A percentile compares a stretch with the other conserved stretches of the same genome.
These are phyloP conservation scores for Boletus reticulatus DNA, from an alignment of 768 basidiomycete species.

Conservation along the genomic window DNA sequence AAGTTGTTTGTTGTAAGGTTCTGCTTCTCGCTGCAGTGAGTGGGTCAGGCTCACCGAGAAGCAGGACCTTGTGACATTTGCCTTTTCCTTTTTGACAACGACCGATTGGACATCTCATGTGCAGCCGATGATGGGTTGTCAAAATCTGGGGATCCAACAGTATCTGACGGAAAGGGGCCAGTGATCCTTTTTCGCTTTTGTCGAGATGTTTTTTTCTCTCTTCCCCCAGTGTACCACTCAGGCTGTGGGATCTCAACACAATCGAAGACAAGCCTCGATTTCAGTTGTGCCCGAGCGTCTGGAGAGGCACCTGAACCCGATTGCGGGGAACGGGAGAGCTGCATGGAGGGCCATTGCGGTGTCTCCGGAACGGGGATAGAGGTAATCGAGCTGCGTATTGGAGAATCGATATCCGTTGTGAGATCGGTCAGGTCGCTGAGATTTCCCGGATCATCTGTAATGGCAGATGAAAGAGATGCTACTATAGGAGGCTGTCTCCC, in stretches of 20 bases:
- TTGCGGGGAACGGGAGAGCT: background rate
- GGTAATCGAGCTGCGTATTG: constrained; percentile 4
- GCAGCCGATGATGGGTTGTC: background rate
- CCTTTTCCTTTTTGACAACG: constrained; percentile 16
- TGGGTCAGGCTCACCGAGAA: constrained; percentile 31
- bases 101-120: background rate
- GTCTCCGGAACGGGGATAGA: background rate
- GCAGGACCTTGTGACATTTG: constrained; percentile 20
- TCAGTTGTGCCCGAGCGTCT: background rate
- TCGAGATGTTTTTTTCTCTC: background rate
- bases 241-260: constrained; percentile 20
- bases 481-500: background rate
- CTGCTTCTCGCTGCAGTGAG: constrained; percentile 30
- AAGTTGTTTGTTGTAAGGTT: constrained; percentile 24
- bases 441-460: constrained; percentile 10
- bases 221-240: constrained; percentile 6
- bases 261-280: constrained; percentile 21
- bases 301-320: background rate
- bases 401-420: constrained; percentile 19
- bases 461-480: background rate
- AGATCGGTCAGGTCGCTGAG: constrained; percentile 33
- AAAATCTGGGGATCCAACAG: background rate
- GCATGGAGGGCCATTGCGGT: background rate
- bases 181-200: constrained; percentile 14
- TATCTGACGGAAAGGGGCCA: background rate